Base-by-base conservation (phyloP, 2,329 filamentous ascomycete species). In the Aquanectria penicillioides region DNA sequence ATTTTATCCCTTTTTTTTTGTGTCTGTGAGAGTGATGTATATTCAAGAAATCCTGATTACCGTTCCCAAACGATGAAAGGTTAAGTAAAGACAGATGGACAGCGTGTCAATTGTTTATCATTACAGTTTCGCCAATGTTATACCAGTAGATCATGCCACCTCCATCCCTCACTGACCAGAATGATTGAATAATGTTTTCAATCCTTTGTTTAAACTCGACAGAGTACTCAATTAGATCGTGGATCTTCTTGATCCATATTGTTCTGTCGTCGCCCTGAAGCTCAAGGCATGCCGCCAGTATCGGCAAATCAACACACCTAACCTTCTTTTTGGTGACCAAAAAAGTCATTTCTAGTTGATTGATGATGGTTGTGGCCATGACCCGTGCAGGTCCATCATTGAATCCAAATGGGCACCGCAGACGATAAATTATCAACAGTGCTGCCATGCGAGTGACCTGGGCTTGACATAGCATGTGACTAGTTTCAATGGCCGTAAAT, bases 391-490 rank as follows among this genome's bases (percentile, higher is more conserved):
- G 60, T 4, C 41, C 55, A 29, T 65, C 63, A 22, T 62, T 59
- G 2, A 56, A 15, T 23, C 68, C 57, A 48, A 67, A 73, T 0
- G 59, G 58, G 49, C 63, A 50, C 10, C 63, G 57, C 3, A 73
- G 54, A 1, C 70, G 58, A 34, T 71, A 66, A 0, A 70, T 47
- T 7, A 72, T 52, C 6, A 73, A 60, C 5, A 71, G 55, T 6
- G 59, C 63, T 2, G 65, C 65, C 4, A 63, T 46, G 4, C 63
- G 66, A 53, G 69, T 62, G 11, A 68, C 65, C 15, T 69, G 65
- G 2, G 62, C 66, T 22, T 74, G 71, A 11, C 69, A 71, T 36
- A 71, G 56, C 70, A 74, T 72, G 41, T 71, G 70, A 0, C 67
- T 57, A 2, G 71, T 58, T 23, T 73, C 71, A 9, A 46, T 38